Percentiles rank a stretch among this genome's conserved stretches.
phyloP scores from a whole-genome alignment of 2,329 filamentous ascomycete genomes.

The Neonectria ditissima region DNA sequence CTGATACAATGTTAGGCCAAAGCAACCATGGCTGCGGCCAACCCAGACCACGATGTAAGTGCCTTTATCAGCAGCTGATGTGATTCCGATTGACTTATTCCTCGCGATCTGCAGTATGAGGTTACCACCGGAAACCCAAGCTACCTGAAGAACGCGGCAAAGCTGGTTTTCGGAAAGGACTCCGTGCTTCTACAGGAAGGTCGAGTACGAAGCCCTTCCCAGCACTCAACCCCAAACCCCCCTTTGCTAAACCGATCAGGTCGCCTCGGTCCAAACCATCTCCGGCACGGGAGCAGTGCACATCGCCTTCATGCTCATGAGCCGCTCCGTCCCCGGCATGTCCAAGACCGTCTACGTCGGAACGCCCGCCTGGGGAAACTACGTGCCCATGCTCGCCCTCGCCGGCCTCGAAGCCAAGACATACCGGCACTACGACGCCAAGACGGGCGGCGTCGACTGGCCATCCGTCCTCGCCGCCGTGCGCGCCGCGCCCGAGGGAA shows the following conservation, averaged over 20 bases:
- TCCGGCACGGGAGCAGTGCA: conserved; percentile 54
- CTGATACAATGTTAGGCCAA: conserved; percentile 39
- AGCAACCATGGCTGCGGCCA: conserved; percentile 27
- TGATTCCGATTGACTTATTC: background rate
- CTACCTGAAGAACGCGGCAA: conserved; percentile 46
- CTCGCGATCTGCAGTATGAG: conserved; percentile 45
- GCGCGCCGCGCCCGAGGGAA: conserved; percentile 43
- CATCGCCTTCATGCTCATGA: conserved; percentile 49
- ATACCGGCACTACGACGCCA: conserved; percentile 48
- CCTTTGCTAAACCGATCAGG: too few species aligned
- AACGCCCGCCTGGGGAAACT: conserved; percentile 48
- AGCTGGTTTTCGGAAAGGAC: conserved; percentile 47
- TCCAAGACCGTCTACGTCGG: conserved; percentile 45
- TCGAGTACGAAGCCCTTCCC: conserved; percentile 12
- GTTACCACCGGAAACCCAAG: conserved; percentile 48
- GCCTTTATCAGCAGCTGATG: background rate
- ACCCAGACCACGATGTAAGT: conserved; percentile 46
- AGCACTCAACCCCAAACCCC: too few species aligned
- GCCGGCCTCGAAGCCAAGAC: conserved; percentile 45
- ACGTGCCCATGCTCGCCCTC: conserved; percentile 47
- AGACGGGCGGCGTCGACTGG: conserved; percentile 44
- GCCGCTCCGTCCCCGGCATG: conserved; percentile 38
- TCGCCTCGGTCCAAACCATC: conserved; percentile 53
- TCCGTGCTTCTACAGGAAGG: conserved; percentile 12
- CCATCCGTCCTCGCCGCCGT: conserved; percentile 38